Conservation (phyloP, 805 yeast species). For the Wickerhamomyces canadensis region DNA sequence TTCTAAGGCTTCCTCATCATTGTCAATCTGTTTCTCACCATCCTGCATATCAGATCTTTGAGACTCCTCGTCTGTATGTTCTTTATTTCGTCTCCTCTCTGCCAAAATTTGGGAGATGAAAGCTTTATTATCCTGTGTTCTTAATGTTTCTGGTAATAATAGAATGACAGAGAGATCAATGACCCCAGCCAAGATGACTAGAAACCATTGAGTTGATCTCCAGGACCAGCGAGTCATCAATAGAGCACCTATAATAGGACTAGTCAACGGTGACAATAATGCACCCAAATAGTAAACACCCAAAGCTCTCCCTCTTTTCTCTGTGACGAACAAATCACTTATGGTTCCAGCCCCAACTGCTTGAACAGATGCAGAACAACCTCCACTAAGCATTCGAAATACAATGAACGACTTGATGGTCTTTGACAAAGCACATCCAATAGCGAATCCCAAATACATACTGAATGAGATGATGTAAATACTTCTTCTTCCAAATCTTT, state of each 20-base stretch:
- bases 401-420: constrained; percentile 57
- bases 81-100: constrained; percentile 24
- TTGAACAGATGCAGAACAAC: constrained; percentile 80
- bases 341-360: constrained; percentile 89
- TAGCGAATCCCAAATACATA: constrained; percentile 56
- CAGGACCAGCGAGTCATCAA: constrained; percentile 71
- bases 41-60: neutral
- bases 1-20: constrained; percentile 5
- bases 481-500: constrained; percentile 66
- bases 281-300: constrained; percentile 81
- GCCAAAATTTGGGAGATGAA: constrained; percentile 39
- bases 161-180: constrained; percentile 45
- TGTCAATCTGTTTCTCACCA: constrained; percentile 6
- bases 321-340: constrained; percentile 61
- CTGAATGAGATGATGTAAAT: constrained; percentile 66
- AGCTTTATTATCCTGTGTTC: constrained; percentile 46
- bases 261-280: constrained; percentile 68
- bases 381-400: constrained; percentile 70
- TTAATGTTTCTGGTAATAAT: constrained; percentile 70
- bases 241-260: constrained; percentile 80
- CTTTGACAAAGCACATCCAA: constrained; percentile 68
- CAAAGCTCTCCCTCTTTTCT: constrained; percentile 72
- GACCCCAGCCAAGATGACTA: constrained; percentile 60
- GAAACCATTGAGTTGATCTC: constrained; percentile 86
- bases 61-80: neutral